A percentile compares a stretch with the other conserved stretches of the same genome.
These are phyloP conservation scores for Amaranthus hypochondriacus DNA, from an alignment of 148 eudicot species.

Conservation along the genomic window DNA sequence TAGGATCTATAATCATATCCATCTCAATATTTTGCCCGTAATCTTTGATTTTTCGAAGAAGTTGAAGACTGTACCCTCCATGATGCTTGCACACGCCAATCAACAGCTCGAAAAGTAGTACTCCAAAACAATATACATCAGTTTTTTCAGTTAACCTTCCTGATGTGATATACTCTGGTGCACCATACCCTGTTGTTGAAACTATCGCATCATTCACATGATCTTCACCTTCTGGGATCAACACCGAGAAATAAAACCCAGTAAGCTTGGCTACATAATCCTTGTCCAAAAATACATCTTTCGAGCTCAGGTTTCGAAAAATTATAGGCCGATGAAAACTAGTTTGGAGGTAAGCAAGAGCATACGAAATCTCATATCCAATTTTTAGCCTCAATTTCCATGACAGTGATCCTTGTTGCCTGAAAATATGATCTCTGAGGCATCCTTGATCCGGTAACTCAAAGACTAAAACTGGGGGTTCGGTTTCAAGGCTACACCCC, in stretches of 20 bases:
- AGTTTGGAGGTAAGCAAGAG: conserved; percentile 13
- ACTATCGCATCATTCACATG: conserved; percentile 6
- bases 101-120: conserved; percentile 1
- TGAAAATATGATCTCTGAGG: background rate
- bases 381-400: conserved; percentile 16
- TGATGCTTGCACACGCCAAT: background rate
- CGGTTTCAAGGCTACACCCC: conserved; percentile 15
- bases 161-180: background rate
- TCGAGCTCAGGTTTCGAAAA: background rate
- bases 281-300: conserved; percentile 13
- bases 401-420: background rate
- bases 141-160: conserved; percentile 14
- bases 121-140: conserved; percentile 8
- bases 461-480: background rate
- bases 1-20: background rate
- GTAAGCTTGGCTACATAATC: conserved; percentile 8
- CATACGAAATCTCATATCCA: background rate
- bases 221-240: conserved; percentile 13
- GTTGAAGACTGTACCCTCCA: background rate
- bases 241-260: conserved; percentile 2
- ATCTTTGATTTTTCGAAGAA: background rate
- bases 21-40: background rate
- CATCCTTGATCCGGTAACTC: conserved; percentile 10
- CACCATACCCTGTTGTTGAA: background rate
- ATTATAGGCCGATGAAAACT: conserved; percentile 1